phyloP scores from a whole-genome alignment of 495 filamentous ascomycete genomes.

The Aspergillus avenaceus region DNA sequence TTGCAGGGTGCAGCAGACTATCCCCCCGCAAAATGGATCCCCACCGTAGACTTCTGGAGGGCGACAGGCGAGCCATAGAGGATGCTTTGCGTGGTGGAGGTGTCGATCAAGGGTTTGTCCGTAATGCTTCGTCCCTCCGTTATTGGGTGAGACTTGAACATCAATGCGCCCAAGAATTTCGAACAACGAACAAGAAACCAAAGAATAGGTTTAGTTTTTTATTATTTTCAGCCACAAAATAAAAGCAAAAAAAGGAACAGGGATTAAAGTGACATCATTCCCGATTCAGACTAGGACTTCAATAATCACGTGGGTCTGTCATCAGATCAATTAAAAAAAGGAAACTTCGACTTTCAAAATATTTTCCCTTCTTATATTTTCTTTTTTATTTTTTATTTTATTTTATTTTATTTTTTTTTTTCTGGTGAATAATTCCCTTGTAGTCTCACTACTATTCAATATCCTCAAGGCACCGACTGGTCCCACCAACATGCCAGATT shows the following conservation, averaged over 20 bases:
- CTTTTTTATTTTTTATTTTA: too few species aligned
- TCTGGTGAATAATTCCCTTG: neutral
- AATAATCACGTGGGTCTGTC: constrained; percentile 14
- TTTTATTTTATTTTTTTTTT: too few species aligned
- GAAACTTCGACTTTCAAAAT: neutral
- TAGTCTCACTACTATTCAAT: neutral
- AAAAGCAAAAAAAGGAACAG: neutral
- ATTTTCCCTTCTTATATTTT: too few species aligned
- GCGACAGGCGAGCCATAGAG: neutral
- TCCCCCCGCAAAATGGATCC: neutral
- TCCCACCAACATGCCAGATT: constrained; percentile 1
- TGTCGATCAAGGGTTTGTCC: constrained; percentile 3
- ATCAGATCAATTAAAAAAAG: neutral
- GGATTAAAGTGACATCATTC: constrained; percentile 15
- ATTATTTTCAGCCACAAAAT: too few species aligned
- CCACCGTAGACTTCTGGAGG: neutral
- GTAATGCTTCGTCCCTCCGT: neutral
- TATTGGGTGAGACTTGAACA: neutral
- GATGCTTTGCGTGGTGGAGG: neutral
- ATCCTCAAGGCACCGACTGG: neutral
- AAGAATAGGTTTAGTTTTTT: too few species aligned
- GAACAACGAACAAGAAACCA: too few species aligned
- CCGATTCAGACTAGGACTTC: constrained; percentile 13
- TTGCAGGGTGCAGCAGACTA: neutral
- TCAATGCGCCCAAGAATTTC: too few species aligned